Percentiles rank a stretch among this genome's conserved stretches.
These are phyloP conservation scores for Cicer cuneatum DNA, from an alignment of 306 rosid genomes.

Conservation along the genomic window DNA sequence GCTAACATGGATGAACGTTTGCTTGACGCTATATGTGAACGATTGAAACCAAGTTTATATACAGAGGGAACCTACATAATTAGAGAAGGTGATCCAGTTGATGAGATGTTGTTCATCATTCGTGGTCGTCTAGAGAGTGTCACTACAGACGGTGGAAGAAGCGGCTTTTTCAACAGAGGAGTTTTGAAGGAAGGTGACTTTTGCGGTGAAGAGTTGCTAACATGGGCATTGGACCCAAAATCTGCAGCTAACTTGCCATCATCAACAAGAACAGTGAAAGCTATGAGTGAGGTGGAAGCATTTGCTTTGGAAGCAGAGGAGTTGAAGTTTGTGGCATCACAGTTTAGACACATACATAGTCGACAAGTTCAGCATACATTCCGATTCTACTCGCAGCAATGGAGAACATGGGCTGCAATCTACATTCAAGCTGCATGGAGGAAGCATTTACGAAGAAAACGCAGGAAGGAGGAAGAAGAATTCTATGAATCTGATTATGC, in stretches of 20 bases:
- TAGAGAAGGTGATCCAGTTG: slow-evolving; percentile 89
- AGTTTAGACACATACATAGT: slow-evolving; percentile 85
- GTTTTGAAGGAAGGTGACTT: slow-evolving; percentile 78
- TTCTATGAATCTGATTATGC: slow-evolving; percentile 38
- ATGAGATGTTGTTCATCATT: slow-evolving; percentile 89
- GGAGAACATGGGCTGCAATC: slow-evolving; percentile 95
- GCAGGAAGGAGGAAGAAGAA: slow-evolving; percentile 57
- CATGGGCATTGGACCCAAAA: slow-evolving; percentile 94
- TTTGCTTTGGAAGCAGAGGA: slow-evolving; percentile 93
- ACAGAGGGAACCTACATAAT: slow-evolving; percentile 74
- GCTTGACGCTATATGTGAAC: slow-evolving; percentile 93
- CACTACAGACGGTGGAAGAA: slow-evolving; percentile 92
- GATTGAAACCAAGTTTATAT: slow-evolving; percentile 81
- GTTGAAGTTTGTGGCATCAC: slow-evolving; percentile 83
- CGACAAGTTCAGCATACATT: slow-evolving; percentile 90
- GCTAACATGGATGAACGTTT: slow-evolving; percentile 90
- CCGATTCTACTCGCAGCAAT: slow-evolving; percentile 91
- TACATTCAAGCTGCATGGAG: slow-evolving; percentile 91
- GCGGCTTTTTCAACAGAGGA: slow-evolving; percentile 94
- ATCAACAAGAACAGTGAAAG: slow-evolving; percentile 86
- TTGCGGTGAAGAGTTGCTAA: slow-evolving; percentile 90
- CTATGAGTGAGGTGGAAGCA: slow-evolving; percentile 88
- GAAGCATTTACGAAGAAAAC: slow-evolving; percentile 57
- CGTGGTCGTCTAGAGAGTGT: slow-evolving; percentile 89
- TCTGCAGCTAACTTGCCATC: slow-evolving; percentile 77